Conservation (phyloP, 1,139 yeast genomes). For the Lodderomyces metapsilosis region DNA sequence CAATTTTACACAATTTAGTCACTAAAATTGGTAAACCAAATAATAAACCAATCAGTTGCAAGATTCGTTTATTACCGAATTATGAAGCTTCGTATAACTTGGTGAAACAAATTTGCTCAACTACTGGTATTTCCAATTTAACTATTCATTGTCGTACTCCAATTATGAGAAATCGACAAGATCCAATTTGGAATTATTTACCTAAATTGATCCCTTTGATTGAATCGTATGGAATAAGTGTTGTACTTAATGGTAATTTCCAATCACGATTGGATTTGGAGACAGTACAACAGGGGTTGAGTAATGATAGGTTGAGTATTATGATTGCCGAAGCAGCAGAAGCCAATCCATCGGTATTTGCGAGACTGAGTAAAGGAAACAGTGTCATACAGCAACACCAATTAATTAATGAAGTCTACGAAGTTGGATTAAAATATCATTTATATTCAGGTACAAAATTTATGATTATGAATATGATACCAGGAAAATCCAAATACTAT, state of each 20-base stretch:
- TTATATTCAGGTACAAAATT: conserved; percentile 72
- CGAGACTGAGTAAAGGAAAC: conserved; percentile 5
- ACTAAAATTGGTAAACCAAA: conserved; percentile 75
- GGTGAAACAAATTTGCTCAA: conserved; percentile 63
- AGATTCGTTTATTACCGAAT: conserved; percentile 72
- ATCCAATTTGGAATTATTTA: conserved; percentile 68
- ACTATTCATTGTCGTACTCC: conserved; percentile 92
- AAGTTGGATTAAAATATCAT: conserved; percentile 62
- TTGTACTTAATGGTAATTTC: conserved; percentile 81
- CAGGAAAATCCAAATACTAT: conserved; percentile 70
- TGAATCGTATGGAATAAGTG: conserved; percentile 59
- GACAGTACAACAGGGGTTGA: conserved; percentile 51
- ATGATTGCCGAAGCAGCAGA: conserved; percentile 96
- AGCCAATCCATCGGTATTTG: conserved; percentile 76
- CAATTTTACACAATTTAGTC: conserved; percentile 67
- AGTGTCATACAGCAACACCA: conserved; percentile 38
- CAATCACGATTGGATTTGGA: conserved; percentile 53
- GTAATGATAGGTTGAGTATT: conserved; percentile 63
- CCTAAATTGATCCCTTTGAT: conserved; percentile 63
- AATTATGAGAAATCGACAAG: conserved; percentile 85
- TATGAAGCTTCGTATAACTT: conserved; percentile 58
- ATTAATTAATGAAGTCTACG: conserved; percentile 44
- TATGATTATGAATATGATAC: conserved; percentile 72
- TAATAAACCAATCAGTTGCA: conserved; percentile 82
- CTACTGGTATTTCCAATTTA: conserved; percentile 79